Base-by-base conservation (phyloP, 2,329 filamentous ascomycete genomes). In the Pezicula rhizophila region DNA sequence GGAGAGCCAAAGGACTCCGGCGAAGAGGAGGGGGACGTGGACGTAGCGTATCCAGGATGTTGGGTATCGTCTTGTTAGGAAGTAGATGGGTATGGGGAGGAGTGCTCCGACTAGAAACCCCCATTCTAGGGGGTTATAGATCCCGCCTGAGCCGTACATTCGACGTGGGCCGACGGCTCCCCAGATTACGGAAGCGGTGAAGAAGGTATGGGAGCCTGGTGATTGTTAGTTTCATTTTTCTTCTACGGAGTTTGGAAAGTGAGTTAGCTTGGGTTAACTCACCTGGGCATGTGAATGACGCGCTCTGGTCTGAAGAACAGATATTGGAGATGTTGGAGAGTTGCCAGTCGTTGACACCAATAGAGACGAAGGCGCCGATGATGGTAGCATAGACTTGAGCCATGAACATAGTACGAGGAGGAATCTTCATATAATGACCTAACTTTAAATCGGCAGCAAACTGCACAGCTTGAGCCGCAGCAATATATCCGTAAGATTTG, bases 401-500 rank as follows among this genome's bases (percentile, higher is more conserved):
- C 52, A 66, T 65, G 54, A 79, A 78, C 11, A 76, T 69, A 2
- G 70, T 70, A 2, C 71, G 66, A 1, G 75, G 76, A 0, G 75
- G 45, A 20, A 83, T 79, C 66, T 83, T 83, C 82, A 87, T 84
- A 68, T 86, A 86, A 62, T 85, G 82, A 25, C 77, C 82, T 1
- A 86, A 72, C 63, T 86, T 86, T 40, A 52, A 35, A 34, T 52
- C 50, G 12, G 25, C 17, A n/a, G 44, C 41, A 33, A 52, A 52
- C 15, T 17, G n/a, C 8, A 52, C 17, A 26, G 40, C 42, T 31
- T 52, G 50, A 38, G 33, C 71, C 78, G 84, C 83, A 67, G 74
- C 78, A 48, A 85, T 77, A 61, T 84, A 85, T 46, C 82, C 81
- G 58, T 84, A 87, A 52, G 82, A 84, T 66, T 87, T 87, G 70